Percentiles rank a stretch among this genome's conserved stretches.
These are phyloP conservation scores for Pugionium cornutum DNA, from an alignment of 345 rosid genomes.

Conservation along the genomic window DNA sequence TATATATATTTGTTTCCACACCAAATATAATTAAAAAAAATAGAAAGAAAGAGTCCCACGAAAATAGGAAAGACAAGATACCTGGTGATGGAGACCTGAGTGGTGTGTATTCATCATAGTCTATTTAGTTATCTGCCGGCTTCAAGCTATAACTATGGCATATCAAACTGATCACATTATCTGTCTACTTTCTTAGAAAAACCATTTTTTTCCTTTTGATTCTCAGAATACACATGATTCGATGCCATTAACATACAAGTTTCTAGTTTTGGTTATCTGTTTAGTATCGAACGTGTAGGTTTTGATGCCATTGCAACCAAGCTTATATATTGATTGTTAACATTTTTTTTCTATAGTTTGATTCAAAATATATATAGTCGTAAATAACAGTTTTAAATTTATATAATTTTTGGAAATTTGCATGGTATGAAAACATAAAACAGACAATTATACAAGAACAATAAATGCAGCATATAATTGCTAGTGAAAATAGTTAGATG, in stretches of 20 bases:
- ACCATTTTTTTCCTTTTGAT: background rate
- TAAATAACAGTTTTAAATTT: background rate
- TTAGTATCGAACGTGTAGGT: background rate
- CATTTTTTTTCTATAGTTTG: background rate
- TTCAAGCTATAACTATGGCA: background rate
- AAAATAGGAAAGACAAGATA: constrained; percentile 27
- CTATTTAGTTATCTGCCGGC: constrained; percentile 19
- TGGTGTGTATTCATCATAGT: constrained; percentile 16
- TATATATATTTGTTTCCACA: background rate
- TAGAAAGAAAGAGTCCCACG: background rate
- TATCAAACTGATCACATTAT: constrained; percentile 5
- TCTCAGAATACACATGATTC: background rate
- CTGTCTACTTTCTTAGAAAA: background rate
- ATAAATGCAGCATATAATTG: constrained; percentile 29
- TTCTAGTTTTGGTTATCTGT: background rate
- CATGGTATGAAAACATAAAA: constrained; percentile 8
- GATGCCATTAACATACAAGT: background rate
- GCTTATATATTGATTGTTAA: background rate
- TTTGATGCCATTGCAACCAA: background rate
- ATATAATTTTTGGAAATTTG: background rate
- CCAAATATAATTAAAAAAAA: background rate
- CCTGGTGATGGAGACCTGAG: constrained; percentile 35
- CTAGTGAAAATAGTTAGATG: constrained; percentile 27
- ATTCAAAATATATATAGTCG: constrained; percentile 6
- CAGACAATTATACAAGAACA: constrained; percentile 37